Evolutionary conservation across 768 basidiomycete genomes (phyloP), one percentile per base, ranked within the genome.

Genomic region (Agrocybe pediades): DNA sequence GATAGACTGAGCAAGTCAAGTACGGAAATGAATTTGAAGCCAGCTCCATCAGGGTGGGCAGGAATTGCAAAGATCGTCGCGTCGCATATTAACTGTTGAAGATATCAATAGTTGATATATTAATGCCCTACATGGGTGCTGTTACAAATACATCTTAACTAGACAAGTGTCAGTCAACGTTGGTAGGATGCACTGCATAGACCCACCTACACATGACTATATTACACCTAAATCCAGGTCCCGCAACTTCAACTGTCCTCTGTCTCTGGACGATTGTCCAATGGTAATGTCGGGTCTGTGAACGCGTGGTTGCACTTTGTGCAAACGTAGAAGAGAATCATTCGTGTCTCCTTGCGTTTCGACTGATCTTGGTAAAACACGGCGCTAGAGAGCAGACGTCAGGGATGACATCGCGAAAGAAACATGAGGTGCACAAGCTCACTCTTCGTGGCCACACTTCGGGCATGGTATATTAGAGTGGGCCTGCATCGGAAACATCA

Each of bases 361-460:
- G 94, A 97, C 68, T 98, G 96, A 71, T 98, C 96, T 70, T 98
- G 96, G 70, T 90, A 98, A 66, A 91, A 84, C 4, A 98, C 95
- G 46, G 92, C 85, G 65, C 95, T 98, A 64, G n/a, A 54, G 46
- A 42, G 17, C 52, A 51, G 49, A 23, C 44, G 54, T 33, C 48
- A 39, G 43, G 30, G 41, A 29, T 42, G 36, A 43, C 36, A 25
- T 40, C 46, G 29, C 33, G 42, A 19, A 25, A 16, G 39, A 21
- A 30, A 6, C 23, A 51, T 39, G 30, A 24, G 20, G 41, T 27
- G 20, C 24, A 36, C 20, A 25, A n/a, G 75, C 88, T 61, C 66
- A 94, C 92, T 94, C 92, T 62, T 90, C 84, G 58, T 90, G 76
- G 30, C 86, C 85, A 62, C 95, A 98, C 24, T 77, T 70, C 23